These are phyloP conservation scores for Lentinula raphanica DNA, from an alignment of 768 basidiomycete genomes.

Conservation along the genomic window DNA sequence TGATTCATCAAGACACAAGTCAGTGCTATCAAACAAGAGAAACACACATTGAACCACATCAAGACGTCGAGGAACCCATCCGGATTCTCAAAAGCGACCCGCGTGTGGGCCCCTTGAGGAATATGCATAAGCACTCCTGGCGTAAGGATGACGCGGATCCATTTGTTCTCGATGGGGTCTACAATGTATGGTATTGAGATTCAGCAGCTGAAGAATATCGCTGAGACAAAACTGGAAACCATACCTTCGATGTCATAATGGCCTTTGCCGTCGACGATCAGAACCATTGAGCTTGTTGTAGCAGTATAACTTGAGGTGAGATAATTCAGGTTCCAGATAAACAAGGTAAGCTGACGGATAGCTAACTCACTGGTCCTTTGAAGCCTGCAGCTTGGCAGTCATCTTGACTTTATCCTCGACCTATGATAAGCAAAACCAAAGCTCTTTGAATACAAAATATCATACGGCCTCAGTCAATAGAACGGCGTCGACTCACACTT, in stretches of 20 bases:
- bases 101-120: not conserved
- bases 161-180: not conserved
- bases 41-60: not conserved
- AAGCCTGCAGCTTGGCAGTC: not conserved
- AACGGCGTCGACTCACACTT: not conserved
- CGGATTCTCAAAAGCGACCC: not conserved
- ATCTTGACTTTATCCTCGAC: not conserved
- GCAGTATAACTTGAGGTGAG: not conserved
- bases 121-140: not conserved
- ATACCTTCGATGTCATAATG: not conserved
- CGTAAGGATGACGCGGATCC: not conserved
- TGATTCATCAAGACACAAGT: not conserved
- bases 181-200: too few species aligned
- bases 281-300: not conserved
- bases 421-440: not conserved
- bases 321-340: too few species aligned
- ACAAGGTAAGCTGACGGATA: not conserved
- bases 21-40: not conserved
- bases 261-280: not conserved
- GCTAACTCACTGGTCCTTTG: not conserved
- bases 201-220: too few species aligned
- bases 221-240: not conserved
- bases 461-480: too few species aligned
- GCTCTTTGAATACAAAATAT: too few species aligned
- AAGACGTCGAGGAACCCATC: not conserved